phyloP scores from a whole-genome alignment of 2,329 filamentous ascomycete genomes.

The Ophiocordyceps polyrhachis-furcata region DNA sequence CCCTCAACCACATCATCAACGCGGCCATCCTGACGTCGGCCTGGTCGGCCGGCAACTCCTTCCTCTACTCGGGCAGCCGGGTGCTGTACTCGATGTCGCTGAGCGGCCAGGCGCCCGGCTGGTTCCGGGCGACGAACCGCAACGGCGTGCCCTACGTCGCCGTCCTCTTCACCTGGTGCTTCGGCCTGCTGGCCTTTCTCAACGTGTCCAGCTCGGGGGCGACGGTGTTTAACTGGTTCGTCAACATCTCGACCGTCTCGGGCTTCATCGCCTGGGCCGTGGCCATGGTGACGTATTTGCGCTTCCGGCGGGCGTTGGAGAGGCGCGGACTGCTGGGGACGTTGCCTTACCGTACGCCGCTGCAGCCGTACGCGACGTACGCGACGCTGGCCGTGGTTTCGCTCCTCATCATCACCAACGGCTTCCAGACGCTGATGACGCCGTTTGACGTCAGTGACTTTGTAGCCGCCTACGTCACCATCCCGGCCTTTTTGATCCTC shows the following conservation, averaged over 20 bases:
- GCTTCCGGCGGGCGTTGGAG: conserved; percentile 37
- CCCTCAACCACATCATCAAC: conserved; percentile 49
- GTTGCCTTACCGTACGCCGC: conserved; percentile 31
- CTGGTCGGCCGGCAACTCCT: conserved; percentile 41
- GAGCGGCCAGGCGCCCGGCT: conserved; percentile 43
- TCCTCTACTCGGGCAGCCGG: conserved; percentile 48
- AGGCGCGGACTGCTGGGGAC: conserved; percentile 29
- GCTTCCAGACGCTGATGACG: conserved; percentile 56
- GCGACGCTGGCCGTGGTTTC: conserved; percentile 36
- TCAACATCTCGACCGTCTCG: conserved; percentile 50
- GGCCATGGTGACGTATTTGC: conserved; percentile 37
- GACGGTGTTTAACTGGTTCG: conserved; percentile 52
- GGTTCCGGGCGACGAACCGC: conserved; percentile 41
- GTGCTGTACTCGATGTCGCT: conserved; percentile 51
- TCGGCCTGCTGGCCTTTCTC: conserved; percentile 51
- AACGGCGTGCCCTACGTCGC: conserved; percentile 40
- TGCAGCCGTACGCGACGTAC: conserved; percentile 47
- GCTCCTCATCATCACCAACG: conserved; percentile 53
- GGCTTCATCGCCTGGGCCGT: conserved; percentile 49
- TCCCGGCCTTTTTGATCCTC: conserved; percentile 40
- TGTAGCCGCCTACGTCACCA: conserved; percentile 42
- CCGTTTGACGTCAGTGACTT: conserved; percentile 46
- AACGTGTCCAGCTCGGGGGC: conserved; percentile 44
- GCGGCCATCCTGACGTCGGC: conserved; percentile 48
- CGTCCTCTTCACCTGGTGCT: conserved; percentile 33